phyloP scores from a whole-genome alignment of 2,329 filamentous ascomycete genomes.

The Dendrostoma leiphaemia region DNA sequence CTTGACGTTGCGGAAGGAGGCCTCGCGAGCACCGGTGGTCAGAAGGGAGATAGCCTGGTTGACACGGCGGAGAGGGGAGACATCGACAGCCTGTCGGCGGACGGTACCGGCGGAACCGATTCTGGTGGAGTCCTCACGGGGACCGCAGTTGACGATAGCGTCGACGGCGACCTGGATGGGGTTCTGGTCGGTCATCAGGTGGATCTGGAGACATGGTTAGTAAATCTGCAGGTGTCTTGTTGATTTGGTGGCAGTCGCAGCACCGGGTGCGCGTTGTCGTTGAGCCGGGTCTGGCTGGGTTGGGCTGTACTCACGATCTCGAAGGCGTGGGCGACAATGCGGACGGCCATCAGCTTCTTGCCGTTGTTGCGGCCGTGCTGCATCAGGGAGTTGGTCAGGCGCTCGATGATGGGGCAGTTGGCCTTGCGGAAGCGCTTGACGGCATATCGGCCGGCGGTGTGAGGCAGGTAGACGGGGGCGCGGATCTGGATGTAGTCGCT shows the following conservation, averaged over 20 bases:
- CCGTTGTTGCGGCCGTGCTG: constrained; percentile 99
- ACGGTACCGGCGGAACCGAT: constrained; percentile 99
- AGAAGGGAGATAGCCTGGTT: constrained; percentile 99
- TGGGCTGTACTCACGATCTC: constrained; percentile 73
- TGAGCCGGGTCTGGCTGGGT: too few species aligned
- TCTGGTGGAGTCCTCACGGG: constrained; percentile 99
- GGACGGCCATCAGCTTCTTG: constrained; percentile 99
- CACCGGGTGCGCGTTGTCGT: too few species aligned
- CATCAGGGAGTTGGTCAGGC: constrained; percentile 99
- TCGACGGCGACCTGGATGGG: constrained; percentile 99
- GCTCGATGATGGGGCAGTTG: constrained; percentile 99
- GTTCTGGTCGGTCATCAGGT: constrained; percentile 99
- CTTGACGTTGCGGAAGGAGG: constrained; percentile 99
- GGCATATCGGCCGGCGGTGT: constrained; percentile 98
- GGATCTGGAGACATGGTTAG: constrained; percentile 64
- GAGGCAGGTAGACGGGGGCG: constrained; percentile 97
- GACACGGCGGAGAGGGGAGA: constrained; percentile 97
- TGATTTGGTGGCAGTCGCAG: too few species aligned
- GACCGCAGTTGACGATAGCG: constrained; percentile 99
- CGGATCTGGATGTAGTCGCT: constrained; percentile 99
- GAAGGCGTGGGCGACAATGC: constrained; percentile 98
- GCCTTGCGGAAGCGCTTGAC: constrained; percentile 99
- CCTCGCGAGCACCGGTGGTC: constrained; percentile 98
- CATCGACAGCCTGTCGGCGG: constrained; percentile 99
- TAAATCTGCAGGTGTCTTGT: constrained; percentile 26